Percentiles rank a stretch among this genome's conserved stretches.
These are phyloP conservation scores for Akebia trifoliata DNA, from an alignment of 164 flowering plant genomes.

Conservation along the genomic window DNA sequence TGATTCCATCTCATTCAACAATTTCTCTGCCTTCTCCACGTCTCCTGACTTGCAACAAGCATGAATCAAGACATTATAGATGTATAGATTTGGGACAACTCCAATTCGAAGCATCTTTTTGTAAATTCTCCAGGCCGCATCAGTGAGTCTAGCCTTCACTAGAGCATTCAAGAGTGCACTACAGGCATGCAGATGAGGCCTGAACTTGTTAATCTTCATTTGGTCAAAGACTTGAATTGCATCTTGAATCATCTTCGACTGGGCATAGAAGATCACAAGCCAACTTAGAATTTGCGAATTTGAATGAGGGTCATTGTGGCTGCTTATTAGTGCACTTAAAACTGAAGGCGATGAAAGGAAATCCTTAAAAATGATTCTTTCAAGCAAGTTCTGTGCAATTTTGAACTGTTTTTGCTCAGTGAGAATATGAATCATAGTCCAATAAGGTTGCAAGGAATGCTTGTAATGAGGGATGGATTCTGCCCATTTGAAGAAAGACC, in stretches of 20 bases:
- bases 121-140: slow-evolving; percentile 64
- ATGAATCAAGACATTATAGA: slow-evolving; percentile 85
- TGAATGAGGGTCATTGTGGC: slow-evolving; percentile 34
- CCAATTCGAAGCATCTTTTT: slow-evolving; percentile 58
- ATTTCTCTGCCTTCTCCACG: slow-evolving; percentile 56
- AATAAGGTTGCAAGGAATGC: slow-evolving; percentile 55
- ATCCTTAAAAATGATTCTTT: slow-evolving; percentile 51
- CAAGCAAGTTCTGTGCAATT: slow-evolving; percentile 56
- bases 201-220: slow-evolving; percentile 45
- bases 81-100: slow-evolving; percentile 56
- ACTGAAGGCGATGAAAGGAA: slow-evolving; percentile 64
- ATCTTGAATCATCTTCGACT: slow-evolving; percentile 60
- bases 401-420: slow-evolving; percentile 48
- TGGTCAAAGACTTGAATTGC: slow-evolving; percentile 75
- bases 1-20: slow-evolving; percentile 66
- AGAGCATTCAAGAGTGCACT: slow-evolving; percentile 60
- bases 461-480: slow-evolving; percentile 54
- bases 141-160: slow-evolving; percentile 58
- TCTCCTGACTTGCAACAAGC: slow-evolving; percentile 78
- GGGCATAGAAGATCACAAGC: slow-evolving; percentile 65
- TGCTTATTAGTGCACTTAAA: slow-evolving; percentile 45
- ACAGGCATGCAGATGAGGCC: slow-evolving; percentile 80
- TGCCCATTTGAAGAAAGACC: slow-evolving; percentile 66
- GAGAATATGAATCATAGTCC: slow-evolving; percentile 72
- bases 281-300: slow-evolving; percentile 82